phyloP scores from a whole-genome alignment of 345 rosid species.

The Ricinus communis region DNA sequence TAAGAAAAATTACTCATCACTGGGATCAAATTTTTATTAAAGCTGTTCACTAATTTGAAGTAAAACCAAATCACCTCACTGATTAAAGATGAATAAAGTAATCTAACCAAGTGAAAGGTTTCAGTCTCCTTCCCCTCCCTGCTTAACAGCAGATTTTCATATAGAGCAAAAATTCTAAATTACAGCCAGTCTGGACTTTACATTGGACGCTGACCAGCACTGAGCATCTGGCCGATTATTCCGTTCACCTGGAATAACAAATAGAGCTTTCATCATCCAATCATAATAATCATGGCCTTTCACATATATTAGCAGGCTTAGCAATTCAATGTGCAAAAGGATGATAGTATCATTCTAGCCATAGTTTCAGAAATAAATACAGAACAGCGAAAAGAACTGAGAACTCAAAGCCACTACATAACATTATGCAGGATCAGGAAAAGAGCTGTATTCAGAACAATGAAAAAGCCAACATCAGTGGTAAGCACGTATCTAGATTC shows the following conservation, averaged over 20 bases:
- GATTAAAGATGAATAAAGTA: not conserved
- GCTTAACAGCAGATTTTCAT: not conserved
- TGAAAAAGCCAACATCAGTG: not conserved
- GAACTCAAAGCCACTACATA: not conserved
- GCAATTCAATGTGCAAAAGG: not conserved
- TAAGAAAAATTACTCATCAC: not conserved
- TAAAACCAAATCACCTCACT: not conserved
- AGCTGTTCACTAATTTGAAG: not conserved
- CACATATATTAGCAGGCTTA: not conserved
- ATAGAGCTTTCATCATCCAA: not conserved
- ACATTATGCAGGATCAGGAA: too few species aligned
- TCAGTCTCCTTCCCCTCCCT: not conserved
- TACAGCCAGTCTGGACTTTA: conserved; percentile 14
- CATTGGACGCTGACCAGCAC: conserved; percentile 68
- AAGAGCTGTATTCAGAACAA: not conserved
- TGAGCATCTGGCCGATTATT: conserved; percentile 82
- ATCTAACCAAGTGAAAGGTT: not conserved
- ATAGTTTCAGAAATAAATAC: not conserved
- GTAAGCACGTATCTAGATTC: not conserved
- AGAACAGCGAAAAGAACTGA: not conserved
- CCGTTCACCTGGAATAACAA: conserved; percentile 65
- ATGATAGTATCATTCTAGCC: not conserved
- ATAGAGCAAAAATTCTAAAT: conserved; percentile 1
- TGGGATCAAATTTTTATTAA: not conserved
- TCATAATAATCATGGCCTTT: not conserved